A percentile compares a stretch with the other conserved stretches of the same genome.
These are phyloP conservation scores for Dipodascopsis uninucleata DNA, from an alignment of 805 yeast genomes.

Conservation along the genomic window DNA sequence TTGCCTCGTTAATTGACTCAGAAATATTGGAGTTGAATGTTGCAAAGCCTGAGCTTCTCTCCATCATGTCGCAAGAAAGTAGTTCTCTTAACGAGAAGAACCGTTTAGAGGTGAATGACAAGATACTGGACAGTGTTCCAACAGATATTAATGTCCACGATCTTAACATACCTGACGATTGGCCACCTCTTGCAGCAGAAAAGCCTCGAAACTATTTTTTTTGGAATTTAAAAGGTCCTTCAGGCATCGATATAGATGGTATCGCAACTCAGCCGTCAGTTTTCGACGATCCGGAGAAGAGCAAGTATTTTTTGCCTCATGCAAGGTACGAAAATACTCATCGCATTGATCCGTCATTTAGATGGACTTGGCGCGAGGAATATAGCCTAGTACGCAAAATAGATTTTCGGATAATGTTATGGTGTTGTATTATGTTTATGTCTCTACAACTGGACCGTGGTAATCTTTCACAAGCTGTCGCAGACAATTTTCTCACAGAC, in stretches of 20 bases:
- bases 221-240: constrained; percentile 12
- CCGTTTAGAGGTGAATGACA: no score
- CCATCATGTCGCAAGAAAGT: no score
- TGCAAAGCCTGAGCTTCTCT: no score
- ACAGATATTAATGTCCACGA: no score
- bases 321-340: constrained; percentile 30
- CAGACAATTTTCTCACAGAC: constrained; percentile 53
- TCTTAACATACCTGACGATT: constrained; percentile 18
- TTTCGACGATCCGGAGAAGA: constrained; percentile 23
- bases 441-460: constrained; percentile 56
- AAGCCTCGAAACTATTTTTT: constrained; percentile 15
- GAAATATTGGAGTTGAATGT: no score
- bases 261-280: constrained; percentile 23
- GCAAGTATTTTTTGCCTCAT: constrained; percentile 13
- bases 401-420: constrained; percentile 50
- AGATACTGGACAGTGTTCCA: no score
- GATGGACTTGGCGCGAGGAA: constrained; percentile 56
- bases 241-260: constrained; percentile 12
- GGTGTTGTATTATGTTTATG: constrained; percentile 55
- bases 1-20: no score
- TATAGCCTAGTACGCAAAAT: constrained; percentile 45
- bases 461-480: constrained; percentile 52
- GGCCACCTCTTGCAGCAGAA: constrained; percentile 23
- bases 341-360: constrained; percentile 54
- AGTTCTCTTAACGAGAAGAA: no score